phyloP scores from a whole-genome alignment of 2,329 filamentous ascomycete genomes.

The Alternaria conjuncta region DNA sequence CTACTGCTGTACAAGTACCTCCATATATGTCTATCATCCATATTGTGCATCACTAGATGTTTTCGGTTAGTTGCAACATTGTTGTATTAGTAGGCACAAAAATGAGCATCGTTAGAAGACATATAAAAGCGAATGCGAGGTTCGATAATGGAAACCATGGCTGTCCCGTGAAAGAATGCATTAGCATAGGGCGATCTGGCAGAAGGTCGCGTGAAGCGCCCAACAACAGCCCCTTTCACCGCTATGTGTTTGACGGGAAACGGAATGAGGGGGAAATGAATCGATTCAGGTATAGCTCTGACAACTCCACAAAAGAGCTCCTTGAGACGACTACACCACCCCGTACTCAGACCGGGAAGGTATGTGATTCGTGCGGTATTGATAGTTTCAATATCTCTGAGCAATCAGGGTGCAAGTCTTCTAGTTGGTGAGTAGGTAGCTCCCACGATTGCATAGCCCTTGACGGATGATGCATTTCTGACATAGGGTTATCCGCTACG shows the following conservation, averaged over 20 bases:
- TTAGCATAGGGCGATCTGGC: background rate
- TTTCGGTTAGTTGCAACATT: background rate
- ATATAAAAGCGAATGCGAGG: background rate
- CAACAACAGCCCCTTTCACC: background rate
- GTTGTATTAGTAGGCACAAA: background rate
- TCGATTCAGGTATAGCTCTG: constrained; percentile 15
- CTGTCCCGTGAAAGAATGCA: background rate
- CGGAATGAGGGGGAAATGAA: constrained; percentile 20
- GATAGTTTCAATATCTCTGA: background rate
- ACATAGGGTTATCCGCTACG: background rate
- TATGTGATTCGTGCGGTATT: constrained; percentile 8
- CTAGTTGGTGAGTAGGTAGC: background rate
- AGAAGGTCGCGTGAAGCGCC: background rate
- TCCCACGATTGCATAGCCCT: background rate
- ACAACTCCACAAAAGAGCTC: constrained; percentile 2
- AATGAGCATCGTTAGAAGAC: background rate
- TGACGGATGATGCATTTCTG: background rate
- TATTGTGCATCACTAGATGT: background rate
- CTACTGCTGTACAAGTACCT: background rate
- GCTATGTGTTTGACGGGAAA: constrained; percentile 15
- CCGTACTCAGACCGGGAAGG: background rate
- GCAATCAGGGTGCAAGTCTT: background rate
- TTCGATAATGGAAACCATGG: background rate
- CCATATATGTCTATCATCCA: background rate
- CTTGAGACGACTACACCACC: background rate